Evolutionary conservation across 2,329 filamentous ascomycete genomes (phyloP).

Genomic region (Grosmannia huntii): DNA sequence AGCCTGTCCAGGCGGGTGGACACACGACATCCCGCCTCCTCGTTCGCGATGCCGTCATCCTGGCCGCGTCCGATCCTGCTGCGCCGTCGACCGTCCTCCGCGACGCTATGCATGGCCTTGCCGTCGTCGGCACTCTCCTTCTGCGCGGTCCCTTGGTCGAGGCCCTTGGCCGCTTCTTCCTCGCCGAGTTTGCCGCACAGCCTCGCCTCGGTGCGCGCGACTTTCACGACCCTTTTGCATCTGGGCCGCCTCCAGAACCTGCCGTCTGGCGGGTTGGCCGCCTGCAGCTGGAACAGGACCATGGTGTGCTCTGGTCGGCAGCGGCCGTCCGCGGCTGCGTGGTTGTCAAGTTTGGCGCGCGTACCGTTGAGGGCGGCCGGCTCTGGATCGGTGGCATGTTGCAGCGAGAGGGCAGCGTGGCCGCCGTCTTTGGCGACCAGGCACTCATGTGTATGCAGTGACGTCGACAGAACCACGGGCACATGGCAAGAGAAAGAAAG

Average conservation of each 20-base stretch:
- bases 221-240: slow-evolving; percentile 46
- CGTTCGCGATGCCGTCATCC: slow-evolving; percentile 71
- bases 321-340: slow-evolving; percentile 71
- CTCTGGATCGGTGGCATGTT: slow-evolving; percentile 71
- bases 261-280: slow-evolving; percentile 39
- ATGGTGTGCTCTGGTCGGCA: slow-evolving; percentile 67
- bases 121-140: slow-evolving; percentile 75
- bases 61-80: slow-evolving; percentile 23
- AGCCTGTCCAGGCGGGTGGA: neutral
- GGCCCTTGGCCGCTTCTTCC: slow-evolving; percentile 57
- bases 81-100: slow-evolving; percentile 22
- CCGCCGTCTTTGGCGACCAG: slow-evolving; percentile 62
- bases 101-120: slow-evolving; percentile 59
- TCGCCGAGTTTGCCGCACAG: slow-evolving; percentile 62
- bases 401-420: slow-evolving; percentile 58
- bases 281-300: slow-evolving; percentile 42
- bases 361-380: slow-evolving; percentile 67
- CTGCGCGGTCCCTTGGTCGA: slow-evolving; percentile 61
- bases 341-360: slow-evolving; percentile 81
- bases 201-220: slow-evolving; percentile 75
- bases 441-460: slow-evolving; percentile 62
- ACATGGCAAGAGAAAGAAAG: neutral
- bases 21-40: slow-evolving; percentile 43
- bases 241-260: neutral
- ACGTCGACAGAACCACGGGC: slow-evolving; percentile 6